phyloP scores from a whole-genome alignment of 2,329 filamentous ascomycete species.

The Paraphoma chrysanthemicola region DNA sequence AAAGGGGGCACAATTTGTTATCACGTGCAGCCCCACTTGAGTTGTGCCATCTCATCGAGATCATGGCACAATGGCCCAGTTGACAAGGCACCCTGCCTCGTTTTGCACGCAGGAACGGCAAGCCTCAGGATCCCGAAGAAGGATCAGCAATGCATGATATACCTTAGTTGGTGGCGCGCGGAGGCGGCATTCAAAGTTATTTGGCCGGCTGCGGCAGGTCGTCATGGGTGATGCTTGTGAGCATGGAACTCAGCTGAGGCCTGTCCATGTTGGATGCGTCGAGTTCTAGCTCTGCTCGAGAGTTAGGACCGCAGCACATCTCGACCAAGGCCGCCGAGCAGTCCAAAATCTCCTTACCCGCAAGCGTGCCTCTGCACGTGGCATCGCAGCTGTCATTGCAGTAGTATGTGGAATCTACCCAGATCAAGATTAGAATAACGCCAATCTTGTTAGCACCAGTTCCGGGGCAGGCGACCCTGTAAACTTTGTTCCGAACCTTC shows the following conservation, averaged over 20 bases:
- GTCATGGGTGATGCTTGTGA: not conserved
- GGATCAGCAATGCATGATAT: conserved; percentile 4
- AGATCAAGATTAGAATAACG: conserved; percentile 7
- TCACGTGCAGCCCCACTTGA: not conserved
- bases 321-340: conserved; percentile 2
- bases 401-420: conserved; percentile 19
- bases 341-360: conserved; percentile 1
- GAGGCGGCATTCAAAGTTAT: not conserved
- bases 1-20: not conserved
- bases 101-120: conserved; percentile 7
- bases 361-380: conserved; percentile 16
- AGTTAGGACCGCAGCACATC: not conserved
- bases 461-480: conserved; percentile 25
- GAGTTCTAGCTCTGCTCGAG: not conserved
- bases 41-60: not conserved
- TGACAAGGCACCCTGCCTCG: not conserved
- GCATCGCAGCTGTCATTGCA: conserved; percentile 10
- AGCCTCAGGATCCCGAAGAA: conserved; percentile 3
- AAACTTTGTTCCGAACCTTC: conserved; percentile 22
- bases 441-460: conserved; percentile 19
- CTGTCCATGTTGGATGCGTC: no score
- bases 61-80: not conserved
- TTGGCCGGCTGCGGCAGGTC: not conserved
- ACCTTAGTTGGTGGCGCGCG: conserved; percentile 6
- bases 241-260: not conserved